Conservation (phyloP, 441 rosid species). For the Populus hybrid region DNA sequence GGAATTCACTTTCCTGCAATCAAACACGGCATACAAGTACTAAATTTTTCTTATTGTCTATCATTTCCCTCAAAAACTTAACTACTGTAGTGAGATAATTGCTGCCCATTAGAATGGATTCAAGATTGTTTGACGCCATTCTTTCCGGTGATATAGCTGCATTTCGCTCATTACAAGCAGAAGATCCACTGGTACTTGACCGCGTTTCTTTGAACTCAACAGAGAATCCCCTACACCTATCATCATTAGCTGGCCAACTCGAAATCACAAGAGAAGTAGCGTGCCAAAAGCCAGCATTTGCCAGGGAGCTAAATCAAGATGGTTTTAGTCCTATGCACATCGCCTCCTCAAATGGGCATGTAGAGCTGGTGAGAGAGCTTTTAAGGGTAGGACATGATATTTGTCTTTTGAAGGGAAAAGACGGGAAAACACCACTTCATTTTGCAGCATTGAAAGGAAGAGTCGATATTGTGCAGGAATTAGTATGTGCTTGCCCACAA, state of each 20-base stretch:
- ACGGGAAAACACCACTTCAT: conserved; percentile 19
- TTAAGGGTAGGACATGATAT: conserved; percentile 7
- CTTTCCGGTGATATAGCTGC: too few species aligned
- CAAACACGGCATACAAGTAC: too few species aligned
- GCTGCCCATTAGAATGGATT: too few species aligned
- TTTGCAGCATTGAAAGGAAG: conserved; percentile 17
- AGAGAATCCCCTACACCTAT: conserved; percentile 31
- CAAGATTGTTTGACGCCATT: too few species aligned
- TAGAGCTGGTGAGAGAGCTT: conserved; percentile 23
- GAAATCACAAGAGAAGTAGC: conserved; percentile 23
- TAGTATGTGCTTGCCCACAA: conserved; percentile 5
- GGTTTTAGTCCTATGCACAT: conserved; percentile 36
- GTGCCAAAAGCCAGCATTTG: conserved; percentile 22
- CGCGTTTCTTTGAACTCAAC: conserved; percentile 10
- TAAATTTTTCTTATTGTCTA: too few species aligned
- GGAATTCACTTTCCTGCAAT: too few species aligned
- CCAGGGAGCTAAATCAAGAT: conserved; percentile 21
- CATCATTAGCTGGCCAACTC: conserved; percentile 26
- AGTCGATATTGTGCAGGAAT: neutral
- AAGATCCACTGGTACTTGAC: conserved; percentile 33
- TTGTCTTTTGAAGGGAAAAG: conserved; percentile 29
- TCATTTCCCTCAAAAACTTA: too few species aligned
- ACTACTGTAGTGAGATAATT: too few species aligned
- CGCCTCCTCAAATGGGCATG: conserved; percentile 27
- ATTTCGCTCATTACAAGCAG: conserved; percentile 11